Conservation (phyloP, 2,329 filamentous ascomycete genomes). For the Bertia moriformis region DNA sequence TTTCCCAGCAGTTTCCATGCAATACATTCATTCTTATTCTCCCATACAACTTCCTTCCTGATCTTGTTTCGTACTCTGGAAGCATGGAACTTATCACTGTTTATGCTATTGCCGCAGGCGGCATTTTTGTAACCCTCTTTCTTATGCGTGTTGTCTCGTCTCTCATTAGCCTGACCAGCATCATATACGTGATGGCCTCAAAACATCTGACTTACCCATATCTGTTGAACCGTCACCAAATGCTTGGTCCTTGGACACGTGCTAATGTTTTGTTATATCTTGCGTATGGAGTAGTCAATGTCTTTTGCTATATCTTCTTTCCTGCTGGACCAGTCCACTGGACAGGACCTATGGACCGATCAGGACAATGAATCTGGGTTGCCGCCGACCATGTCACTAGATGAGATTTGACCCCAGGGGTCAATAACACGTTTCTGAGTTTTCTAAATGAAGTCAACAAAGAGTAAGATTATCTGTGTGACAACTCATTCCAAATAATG, state of each 20-base stretch:
- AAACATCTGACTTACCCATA: constrained; percentile 10
- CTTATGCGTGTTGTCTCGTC: constrained; percentile 6
- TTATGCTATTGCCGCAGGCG: constrained; percentile 10
- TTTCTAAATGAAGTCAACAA: too few relatives aligned
- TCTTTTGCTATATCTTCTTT: constrained; percentile 4
- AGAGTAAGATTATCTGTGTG: too few relatives aligned
- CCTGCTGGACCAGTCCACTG: too few relatives aligned
- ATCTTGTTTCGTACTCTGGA: neutral
- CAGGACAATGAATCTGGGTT: too few relatives aligned
- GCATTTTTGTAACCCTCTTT: constrained; percentile 8
- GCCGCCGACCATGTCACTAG: too few relatives aligned
- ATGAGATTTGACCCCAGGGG: too few relatives aligned
- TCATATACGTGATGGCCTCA: constrained; percentile 6
- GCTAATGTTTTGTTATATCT: constrained; percentile 5
- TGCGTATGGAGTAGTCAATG: constrained; percentile 3
- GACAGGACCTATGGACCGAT: too few relatives aligned
- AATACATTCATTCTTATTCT: too few relatives aligned
- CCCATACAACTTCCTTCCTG: too few relatives aligned
- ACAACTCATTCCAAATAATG: too few relatives aligned
- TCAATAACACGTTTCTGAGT: too few relatives aligned
- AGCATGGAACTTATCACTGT: constrained; percentile 7
- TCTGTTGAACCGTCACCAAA: constrained; percentile 6
- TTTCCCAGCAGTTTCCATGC: too few relatives aligned
- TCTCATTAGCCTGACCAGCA: constrained; percentile 2
- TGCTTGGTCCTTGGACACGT: constrained; percentile 8